Base-by-base conservation (phyloP, 78 protist genomes). In the Chrysochromulina tobinii region DNA sequence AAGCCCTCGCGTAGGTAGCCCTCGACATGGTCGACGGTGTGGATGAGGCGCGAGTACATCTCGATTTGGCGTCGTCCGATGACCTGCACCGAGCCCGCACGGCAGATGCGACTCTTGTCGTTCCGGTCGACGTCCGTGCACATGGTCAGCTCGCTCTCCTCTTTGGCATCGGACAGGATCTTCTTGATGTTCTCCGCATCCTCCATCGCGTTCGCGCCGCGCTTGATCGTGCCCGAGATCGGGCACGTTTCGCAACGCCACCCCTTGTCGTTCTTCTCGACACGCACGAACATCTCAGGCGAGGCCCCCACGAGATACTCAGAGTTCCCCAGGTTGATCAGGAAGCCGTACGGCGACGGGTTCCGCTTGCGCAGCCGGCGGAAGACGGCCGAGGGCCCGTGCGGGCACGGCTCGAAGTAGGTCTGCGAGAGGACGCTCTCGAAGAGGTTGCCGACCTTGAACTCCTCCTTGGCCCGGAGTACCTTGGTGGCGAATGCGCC, bases 71-170 rank as follows among this genome's bases (percentile, higher is more conserved):
- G 59, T 12, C 92, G 86, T 9, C 92, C 92, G 50, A 89, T 59
- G 57, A 89, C 91, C 64, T 59, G 64, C 12, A 79, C 87, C 4
- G 87, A 79, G 61, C 87, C 87, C 3, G 87, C 58, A 6, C 0
- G 21, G 87, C 92, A 90, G 81, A 90, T 90, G 21, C 91, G 77
- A 48, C 81, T 61, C 57, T 90, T 90, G 93, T 90, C 93, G 93
- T 90, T 90, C 50, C 93, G 93, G 83, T 90, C 93, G 51, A 90
- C 93, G 89, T 90, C 93, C 18, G 93, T 90, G 83, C 93, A 81
- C 91, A 89, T 89, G 50, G 91, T 89, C n/a, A 89, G 91, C 91
- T 89, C 91, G 3, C 68, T 67, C 77, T 89, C 92, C 88, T 89
- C 92, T 64, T 89, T 73, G 23, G 7, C 20, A 7, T 21, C 8